phyloP scores from a whole-genome alignment of 306 rosid species.

The Fagus crenata region DNA sequence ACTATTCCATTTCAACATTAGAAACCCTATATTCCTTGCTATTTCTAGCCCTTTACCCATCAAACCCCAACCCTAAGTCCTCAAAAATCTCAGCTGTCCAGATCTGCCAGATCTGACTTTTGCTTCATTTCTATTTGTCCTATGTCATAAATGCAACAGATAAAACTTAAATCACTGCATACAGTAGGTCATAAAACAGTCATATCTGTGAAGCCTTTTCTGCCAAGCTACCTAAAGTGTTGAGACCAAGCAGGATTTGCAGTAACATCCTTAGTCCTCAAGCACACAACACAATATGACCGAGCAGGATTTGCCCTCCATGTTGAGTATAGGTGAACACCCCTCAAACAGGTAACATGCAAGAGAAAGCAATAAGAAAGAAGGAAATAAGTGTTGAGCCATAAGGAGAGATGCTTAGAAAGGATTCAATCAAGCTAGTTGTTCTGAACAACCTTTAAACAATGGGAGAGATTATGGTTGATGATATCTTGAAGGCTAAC shows the following conservation, averaged over 20 bases:
- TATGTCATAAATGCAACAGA: not conserved
- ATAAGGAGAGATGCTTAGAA: not conserved
- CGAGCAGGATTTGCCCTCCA: not conserved
- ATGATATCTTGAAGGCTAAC: slow-evolving; percentile 4
- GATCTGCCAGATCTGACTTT: too few species aligned
- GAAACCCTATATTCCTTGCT: too few species aligned
- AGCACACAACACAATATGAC: not conserved
- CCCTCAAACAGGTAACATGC: not conserved
- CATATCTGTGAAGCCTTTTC: not conserved
- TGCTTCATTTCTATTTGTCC: too few species aligned
- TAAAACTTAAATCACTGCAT: not conserved
- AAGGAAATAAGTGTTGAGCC: not conserved
- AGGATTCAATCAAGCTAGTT: not conserved
- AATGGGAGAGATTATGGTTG: not conserved
- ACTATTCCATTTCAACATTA: too few species aligned
- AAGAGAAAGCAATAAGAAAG: not conserved
- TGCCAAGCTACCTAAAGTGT: not conserved
- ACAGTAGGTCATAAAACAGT: not conserved
- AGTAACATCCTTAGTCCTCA: not conserved
- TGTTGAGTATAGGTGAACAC: not conserved
- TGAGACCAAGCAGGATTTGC: not conserved
- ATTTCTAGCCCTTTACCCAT: too few species aligned
- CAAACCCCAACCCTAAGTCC: too few species aligned
- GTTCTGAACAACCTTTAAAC: not conserved
- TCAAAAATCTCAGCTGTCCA: too few species aligned